Base-by-base conservation (phyloP, 2,329 filamentous ascomycete species). In the Cytospora chrysosperma region DNA sequence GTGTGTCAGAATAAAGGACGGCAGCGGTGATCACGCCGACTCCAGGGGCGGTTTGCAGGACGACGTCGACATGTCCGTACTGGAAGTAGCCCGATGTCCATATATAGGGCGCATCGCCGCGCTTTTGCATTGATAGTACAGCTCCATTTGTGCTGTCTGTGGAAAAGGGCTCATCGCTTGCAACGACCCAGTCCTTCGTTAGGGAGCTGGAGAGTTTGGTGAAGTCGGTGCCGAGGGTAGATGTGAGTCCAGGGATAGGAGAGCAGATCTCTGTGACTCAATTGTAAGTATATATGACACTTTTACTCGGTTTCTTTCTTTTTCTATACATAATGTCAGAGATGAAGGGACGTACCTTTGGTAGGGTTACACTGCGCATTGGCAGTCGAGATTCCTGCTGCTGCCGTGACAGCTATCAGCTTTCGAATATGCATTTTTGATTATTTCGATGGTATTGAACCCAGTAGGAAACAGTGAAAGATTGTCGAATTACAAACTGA, bases 41-140 rank as follows among this genome's bases (percentile, higher is more conserved):
- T 26, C 58, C 58, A 13, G 58, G 58, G 27, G 58, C 50, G 30
- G 58, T 28, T 34, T 60, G 58, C 34, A 60, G 52, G 15, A 26
- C 9, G 19, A 60, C 50, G 40, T 60, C 58, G 34, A 54, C 58
- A 12, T 30, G 34, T n/a, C 58, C 58, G 10, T 60, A 60, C 3
- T 47, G 51, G 26, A 60, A 54, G 21, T 60, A 60, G 32, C n/a
- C 26, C 9, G 58, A 53, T 5, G 50, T 60, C 58, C 58, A 60
- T 27, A 60, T 54, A 49, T 60, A 60, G 2, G 58, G 58, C 9
- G 58, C 50, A 54, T 60, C 58, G 10, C 13, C 28, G n/a, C 50
- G 50, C 26, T 47, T 60, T 32, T 60, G 26, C 10, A 60, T 54
- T 2, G 58, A 51, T 10, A 60, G 53, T 5, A 60, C 32, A 24